Base-by-base conservation (phyloP, 257 asterid species). In the Thymus quinquecostatus region DNA sequence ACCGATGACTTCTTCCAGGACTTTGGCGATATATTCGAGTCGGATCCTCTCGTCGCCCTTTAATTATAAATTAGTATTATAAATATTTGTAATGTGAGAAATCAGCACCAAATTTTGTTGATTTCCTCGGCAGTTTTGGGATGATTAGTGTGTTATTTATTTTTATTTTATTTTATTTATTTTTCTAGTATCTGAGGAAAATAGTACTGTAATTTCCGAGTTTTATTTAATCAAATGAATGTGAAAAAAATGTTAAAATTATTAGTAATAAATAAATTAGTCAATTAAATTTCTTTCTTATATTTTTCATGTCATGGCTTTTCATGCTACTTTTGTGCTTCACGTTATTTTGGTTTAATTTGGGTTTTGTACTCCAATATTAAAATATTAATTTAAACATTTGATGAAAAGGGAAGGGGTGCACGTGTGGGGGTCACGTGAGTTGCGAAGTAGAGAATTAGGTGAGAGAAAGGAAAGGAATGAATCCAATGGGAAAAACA, bases 21-120 rank as follows among this genome's bases (percentile, higher is more conserved):
- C 59, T 80, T 88, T 0, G 95, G 91, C 4, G 98, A 92, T 69
- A 66, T 88, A 75, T 89, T 95, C 82, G 97, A 93, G 88, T 86
- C 98, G 95, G 99, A 94, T 75, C 97, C 79, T 43, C 78, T 80
- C 1, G 68, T 80, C 10, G 79, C 74, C 9, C 79, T 80, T 1
- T 80, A 63, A 77, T 7, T 32, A 2, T 43, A 28, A 21, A 21
- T 1, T 13, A 3, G 64, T 36, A 60, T 41, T 12, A 61, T 48
- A 30, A 47, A 14, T n/a, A 72, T 36, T 21, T 14, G 70, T 69
- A 58, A 56, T 64, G 10, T 50, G 47, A 43, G 70, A 68, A 76
- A 80, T 72, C 81, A 50, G 76, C 84, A 62, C 48, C 48, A 14
- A 58, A 76, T 27, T 66, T 58, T 68, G 78, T 68, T 68, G 75